Conservation (phyloP, 306 rosid species). For the Lathyrus oleraceus region DNA sequence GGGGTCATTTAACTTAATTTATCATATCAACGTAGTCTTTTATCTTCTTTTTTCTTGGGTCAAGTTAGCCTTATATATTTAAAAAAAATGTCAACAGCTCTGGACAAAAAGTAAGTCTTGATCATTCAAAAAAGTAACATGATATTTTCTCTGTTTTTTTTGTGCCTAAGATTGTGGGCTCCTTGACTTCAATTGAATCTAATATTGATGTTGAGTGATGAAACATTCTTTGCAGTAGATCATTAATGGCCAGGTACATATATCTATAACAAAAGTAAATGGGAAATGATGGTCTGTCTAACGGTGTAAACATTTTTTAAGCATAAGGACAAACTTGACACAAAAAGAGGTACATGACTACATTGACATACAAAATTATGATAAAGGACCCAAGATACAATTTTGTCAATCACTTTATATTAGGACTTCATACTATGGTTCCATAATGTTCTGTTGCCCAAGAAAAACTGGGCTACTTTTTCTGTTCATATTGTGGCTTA, state of each 20-base stretch:
- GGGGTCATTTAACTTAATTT: neutral
- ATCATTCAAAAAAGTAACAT: neutral
- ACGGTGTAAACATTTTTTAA: neutral
- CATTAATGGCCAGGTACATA: neutral
- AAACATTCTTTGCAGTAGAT: neutral
- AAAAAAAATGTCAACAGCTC: neutral
- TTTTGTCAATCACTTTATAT: neutral
- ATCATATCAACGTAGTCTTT: neutral
- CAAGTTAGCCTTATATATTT: neutral
- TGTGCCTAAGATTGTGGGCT: neutral
- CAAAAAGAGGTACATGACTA: neutral
- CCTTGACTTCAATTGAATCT: neutral
- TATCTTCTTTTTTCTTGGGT: neutral
- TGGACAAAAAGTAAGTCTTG: neutral
- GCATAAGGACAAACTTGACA: neutral
- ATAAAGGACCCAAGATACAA: neutral
- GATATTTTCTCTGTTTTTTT: neutral
- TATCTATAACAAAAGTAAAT: neutral
- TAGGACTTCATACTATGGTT: slow-evolving; percentile 11
- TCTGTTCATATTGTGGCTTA: slow-evolving; percentile 8
- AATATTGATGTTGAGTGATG: neutral
- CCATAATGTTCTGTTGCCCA: slow-evolving; percentile 10
- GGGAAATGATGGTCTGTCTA: neutral
- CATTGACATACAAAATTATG: neutral
- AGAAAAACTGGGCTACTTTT: slow-evolving; percentile 8